These are phyloP conservation scores for Ganoderma lucidum DNA, from an alignment of 1,284 basidiomycete species.

Conservation along the genomic window DNA sequence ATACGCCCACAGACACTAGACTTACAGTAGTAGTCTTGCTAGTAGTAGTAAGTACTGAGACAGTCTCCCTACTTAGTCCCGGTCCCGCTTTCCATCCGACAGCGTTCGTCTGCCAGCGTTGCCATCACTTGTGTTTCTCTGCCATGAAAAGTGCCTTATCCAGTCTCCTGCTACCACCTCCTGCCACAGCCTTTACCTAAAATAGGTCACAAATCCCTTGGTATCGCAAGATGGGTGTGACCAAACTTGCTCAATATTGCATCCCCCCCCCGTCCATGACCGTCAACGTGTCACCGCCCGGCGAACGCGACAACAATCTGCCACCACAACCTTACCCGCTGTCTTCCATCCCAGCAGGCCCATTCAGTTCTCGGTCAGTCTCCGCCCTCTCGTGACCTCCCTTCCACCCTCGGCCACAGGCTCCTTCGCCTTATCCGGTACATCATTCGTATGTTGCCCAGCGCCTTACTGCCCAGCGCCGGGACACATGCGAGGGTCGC, in stretches of 20 bases:
- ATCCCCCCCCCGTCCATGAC: neutral
- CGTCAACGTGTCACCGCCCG: conserved; percentile 1
- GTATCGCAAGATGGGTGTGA: conserved; percentile 23
- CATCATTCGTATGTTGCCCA: conserved; percentile 19
- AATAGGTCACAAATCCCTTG: conserved; percentile 31
- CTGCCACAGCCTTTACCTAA: conserved; percentile 19
- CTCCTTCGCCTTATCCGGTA: conserved; percentile 24
- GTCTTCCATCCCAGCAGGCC: conserved; percentile 7
- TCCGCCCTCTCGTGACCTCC: conserved; percentile 25
- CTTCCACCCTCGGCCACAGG: conserved; percentile 12
- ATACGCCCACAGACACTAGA: no score
- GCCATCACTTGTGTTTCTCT: conserved; percentile 15
- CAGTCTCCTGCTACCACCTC: conserved; percentile 13
- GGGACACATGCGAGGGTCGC: conserved; percentile 27
- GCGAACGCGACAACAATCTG: conserved; percentile 16
- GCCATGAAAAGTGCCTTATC: conserved; percentile 13
- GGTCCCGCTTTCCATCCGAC: neutral
- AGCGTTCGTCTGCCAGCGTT: neutral
- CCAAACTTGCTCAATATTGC: conserved; percentile 9
- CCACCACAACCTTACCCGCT: conserved; percentile 13
- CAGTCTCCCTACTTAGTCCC: neutral
- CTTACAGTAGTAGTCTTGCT: no score
- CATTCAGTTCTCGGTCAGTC: conserved; percentile 24
- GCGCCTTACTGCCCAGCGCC: neutral
- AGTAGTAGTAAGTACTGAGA: no score